Conservation (phyloP, 129 eudicot species). For the Pulicaria dysenterica region DNA sequence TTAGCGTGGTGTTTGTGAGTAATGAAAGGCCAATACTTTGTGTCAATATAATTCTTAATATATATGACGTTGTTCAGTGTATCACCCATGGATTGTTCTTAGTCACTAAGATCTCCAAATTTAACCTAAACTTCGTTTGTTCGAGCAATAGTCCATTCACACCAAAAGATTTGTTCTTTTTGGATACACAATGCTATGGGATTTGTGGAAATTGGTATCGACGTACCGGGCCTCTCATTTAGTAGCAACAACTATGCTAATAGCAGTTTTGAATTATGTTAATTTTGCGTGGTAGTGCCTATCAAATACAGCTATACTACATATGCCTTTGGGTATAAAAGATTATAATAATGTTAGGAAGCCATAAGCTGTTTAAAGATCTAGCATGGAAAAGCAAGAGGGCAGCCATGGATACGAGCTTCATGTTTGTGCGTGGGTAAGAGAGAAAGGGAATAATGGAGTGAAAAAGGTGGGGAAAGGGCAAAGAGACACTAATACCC, state of each 20-base stretch:
- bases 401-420: too few relatives aligned
- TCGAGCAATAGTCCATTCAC: background rate
- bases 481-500: too few relatives aligned
- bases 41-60: background rate
- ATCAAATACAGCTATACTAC: background rate
- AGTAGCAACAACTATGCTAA: background rate
- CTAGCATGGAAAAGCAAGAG: too few relatives aligned
- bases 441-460: too few relatives aligned
- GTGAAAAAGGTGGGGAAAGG: too few relatives aligned
- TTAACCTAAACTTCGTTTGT: background rate
- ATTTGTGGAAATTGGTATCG: background rate
- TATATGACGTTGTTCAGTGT: background rate
- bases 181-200: background rate
- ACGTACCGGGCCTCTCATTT: constrained; percentile 11
- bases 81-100: constrained; percentile 25
- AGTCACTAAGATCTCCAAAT: constrained; percentile 7
- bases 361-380: background rate
- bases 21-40: constrained; percentile 13
- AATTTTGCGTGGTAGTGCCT: background rate
- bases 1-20: constrained; percentile 10
- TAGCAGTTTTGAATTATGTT: background rate
- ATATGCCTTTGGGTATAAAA: background rate
- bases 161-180: background rate
- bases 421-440: too few relatives aligned
- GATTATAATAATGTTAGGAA: constrained; percentile 10